Conservation (phyloP, 2,329 filamentous ascomycete species). For the Diaporthe sp. region DNA sequence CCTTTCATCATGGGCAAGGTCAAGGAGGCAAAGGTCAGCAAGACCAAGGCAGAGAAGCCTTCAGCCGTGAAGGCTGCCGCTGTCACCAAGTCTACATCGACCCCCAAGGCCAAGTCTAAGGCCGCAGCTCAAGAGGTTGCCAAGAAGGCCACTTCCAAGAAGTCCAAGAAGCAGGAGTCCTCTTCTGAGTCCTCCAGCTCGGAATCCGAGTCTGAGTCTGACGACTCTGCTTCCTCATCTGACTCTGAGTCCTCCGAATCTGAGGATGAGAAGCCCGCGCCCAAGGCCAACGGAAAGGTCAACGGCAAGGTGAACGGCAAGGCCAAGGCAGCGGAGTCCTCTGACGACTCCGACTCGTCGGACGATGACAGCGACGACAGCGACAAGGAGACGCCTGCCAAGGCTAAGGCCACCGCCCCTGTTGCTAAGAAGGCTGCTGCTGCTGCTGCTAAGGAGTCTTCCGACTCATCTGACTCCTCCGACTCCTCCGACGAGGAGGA, state of each 20-base stretch:
- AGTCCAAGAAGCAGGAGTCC: constrained; percentile 60
- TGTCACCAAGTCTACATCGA: constrained; percentile 77
- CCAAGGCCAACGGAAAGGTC: constrained; percentile 47
- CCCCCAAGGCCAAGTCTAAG: constrained; percentile 77
- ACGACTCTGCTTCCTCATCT: constrained; percentile 53
- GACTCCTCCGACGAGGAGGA: constrained; percentile 50
- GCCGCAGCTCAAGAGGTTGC: constrained; percentile 73
- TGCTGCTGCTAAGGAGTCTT: constrained; percentile 51
- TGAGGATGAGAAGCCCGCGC: constrained; percentile 53
- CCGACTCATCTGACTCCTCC: constrained; percentile 46
- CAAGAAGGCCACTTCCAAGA: constrained; percentile 64
- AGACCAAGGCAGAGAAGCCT: constrained; percentile 65
- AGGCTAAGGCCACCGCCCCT: constrained; percentile 45
- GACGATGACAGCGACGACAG: constrained; percentile 49
- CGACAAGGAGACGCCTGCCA: constrained; percentile 49
- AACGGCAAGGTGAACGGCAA: constrained; percentile 50
- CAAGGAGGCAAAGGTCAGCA: constrained; percentile 70
- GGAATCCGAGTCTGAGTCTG: constrained; percentile 50
- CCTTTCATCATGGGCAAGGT: constrained; percentile 73
- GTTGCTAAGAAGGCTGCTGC: constrained; percentile 45
- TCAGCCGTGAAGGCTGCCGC: constrained; percentile 74
- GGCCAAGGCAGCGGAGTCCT: constrained; percentile 52
- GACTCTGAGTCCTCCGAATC: constrained; percentile 54
- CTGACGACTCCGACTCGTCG: constrained; percentile 53
- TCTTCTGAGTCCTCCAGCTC: constrained; percentile 52